Percentiles rank a stretch among this genome's conserved stretches.
phyloP scores from a whole-genome alignment of 352 stramenopile species.

The Phytophthora quininea region DNA sequence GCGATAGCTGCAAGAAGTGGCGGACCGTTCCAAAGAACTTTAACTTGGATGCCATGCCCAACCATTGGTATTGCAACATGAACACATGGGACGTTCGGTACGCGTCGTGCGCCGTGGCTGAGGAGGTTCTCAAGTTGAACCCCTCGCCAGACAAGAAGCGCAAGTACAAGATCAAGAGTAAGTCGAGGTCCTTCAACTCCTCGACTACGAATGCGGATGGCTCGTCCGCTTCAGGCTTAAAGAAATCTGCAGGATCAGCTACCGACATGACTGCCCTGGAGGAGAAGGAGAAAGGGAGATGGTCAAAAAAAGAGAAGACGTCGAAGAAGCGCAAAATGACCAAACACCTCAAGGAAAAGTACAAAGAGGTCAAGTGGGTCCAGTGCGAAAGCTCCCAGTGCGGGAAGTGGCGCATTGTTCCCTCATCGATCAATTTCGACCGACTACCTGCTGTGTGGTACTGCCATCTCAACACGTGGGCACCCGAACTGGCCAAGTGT shows the following conservation, averaged over 20 bases:
- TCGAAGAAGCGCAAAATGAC: constrained; percentile 81
- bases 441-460: constrained; percentile 91
- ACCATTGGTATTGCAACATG: constrained; percentile 96
- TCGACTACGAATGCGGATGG: constrained; percentile 40
- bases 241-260: constrained; percentile 23
- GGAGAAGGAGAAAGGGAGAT: constrained; percentile 32
- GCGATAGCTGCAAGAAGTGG: constrained; percentile 96
- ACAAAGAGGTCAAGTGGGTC: constrained; percentile 92
- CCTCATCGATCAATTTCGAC: constrained; percentile 89
- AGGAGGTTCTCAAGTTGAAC: constrained; percentile 80
- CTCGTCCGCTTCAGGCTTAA: constrained; percentile 41
- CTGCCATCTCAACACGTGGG: constrained; percentile 84
- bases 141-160: constrained; percentile 34
- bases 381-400: constrained; percentile 95
- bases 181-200: constrained; percentile 28
- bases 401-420: constrained; percentile 95
- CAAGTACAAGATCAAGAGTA: constrained; percentile 40
- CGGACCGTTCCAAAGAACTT: constrained; percentile 91
- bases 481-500: constrained; percentile 73
- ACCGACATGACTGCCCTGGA: constrained; percentile 26
- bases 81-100: constrained; percentile 92
- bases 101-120: constrained; percentile 87
- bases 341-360: constrained; percentile 84
- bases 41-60: constrained; percentile 90
- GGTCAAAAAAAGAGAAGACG: constrained; percentile 66